phyloP scores from a whole-genome alignment of 2,329 filamentous ascomycete genomes.

The Ophiostoma australiae region DNA sequence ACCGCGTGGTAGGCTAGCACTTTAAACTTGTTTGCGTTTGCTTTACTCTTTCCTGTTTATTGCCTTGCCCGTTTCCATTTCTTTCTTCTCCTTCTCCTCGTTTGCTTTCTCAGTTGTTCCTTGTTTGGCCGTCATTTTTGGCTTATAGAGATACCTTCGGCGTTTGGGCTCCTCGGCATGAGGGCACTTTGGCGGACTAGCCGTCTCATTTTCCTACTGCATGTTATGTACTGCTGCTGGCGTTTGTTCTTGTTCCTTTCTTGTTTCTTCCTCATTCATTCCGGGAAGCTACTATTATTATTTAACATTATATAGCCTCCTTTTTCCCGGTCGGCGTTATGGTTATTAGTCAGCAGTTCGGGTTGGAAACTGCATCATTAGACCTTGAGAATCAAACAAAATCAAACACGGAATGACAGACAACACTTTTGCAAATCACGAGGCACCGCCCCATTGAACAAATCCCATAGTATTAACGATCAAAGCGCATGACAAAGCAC shows the following conservation, averaged over 20 bases:
- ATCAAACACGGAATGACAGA: no score
- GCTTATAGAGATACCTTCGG: conserved; percentile 22
- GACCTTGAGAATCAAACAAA: background rate
- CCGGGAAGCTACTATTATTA: background rate
- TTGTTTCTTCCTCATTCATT: background rate
- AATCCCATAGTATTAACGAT: background rate
- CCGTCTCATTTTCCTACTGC: background rate
- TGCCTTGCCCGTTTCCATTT: background rate
- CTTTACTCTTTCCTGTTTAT: background rate
- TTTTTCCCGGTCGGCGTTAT: background rate
- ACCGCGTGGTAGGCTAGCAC: background rate
- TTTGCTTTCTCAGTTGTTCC: background rate
- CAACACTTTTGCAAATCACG: background rate
- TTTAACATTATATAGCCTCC: conserved; percentile 1
- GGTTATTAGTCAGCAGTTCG: background rate
- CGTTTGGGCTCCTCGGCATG: conserved; percentile 13
- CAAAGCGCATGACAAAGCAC: background rate
- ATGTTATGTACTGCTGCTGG: background rate
- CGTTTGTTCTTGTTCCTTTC: background rate
- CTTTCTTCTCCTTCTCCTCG: background rate
- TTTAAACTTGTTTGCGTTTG: background rate
- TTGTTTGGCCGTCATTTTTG: background rate
- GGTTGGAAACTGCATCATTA: background rate
- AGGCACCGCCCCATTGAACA: background rate
- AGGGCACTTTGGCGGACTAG: background rate